Conservation (phyloP, 169 alveolate species). For the Cryptosporidium parvum region DNA sequence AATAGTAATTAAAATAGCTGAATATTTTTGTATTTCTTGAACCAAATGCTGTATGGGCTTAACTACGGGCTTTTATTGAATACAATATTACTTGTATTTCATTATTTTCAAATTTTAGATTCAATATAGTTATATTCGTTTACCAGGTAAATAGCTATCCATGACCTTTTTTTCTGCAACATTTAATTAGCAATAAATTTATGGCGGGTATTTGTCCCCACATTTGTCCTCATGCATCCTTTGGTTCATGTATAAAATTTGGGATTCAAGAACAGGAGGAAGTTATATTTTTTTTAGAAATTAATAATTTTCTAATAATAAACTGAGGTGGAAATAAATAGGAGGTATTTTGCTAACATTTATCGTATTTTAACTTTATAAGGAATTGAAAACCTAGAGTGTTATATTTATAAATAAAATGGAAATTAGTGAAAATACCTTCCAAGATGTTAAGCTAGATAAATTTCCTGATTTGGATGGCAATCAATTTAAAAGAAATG, state of each 20-base stretch:
- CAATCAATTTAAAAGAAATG: not conserved
- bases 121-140: not conserved
- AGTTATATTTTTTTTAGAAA: not conserved
- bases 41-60: too few species aligned
- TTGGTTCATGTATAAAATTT: conserved; percentile 29
- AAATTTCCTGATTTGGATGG: conserved; percentile 10
- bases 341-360: conserved; percentile 7
- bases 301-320: not conserved
- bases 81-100: too few species aligned
- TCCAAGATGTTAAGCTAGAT: conserved; percentile 65
- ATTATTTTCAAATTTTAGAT: too few species aligned
- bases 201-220: conserved; percentile 74
- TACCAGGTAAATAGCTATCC: not conserved
- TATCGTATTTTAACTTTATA: not conserved
- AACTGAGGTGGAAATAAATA: not conserved
- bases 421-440: conserved; percentile 30
- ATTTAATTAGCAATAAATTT: not conserved
- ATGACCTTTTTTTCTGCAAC: not conserved
- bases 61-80: too few species aligned
- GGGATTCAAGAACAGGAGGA: conserved; percentile 16
- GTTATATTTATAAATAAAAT: not conserved
- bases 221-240: conserved; percentile 77
- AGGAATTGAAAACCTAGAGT: not conserved
- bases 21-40: not conserved
- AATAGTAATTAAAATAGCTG: not conserved